Conservation (phyloP, 768 basidiomycete species). For the Serendipita vermifera region DNA sequence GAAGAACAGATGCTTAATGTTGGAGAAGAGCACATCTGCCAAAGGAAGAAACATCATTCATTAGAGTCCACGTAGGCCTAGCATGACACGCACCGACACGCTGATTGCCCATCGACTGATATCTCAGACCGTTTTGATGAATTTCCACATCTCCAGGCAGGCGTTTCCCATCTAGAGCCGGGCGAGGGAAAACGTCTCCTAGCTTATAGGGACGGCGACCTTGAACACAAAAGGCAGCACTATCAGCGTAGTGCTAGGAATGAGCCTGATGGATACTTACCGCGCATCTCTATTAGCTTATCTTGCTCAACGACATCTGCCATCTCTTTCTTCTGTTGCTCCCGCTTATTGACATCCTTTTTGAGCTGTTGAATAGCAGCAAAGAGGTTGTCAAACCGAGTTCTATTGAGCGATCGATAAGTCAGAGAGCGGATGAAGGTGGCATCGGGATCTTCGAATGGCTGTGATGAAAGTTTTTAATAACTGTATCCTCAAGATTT, state of each 20-base stretch:
- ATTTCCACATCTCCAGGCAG: conserved; percentile 97
- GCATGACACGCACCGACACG: conserved; percentile 58
- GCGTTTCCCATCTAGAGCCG: conserved; percentile 88
- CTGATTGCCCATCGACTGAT: conserved; percentile 77
- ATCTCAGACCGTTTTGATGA: conserved; percentile 92
- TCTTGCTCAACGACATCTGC: conserved; percentile 97
- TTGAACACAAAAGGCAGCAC: conserved; percentile 6
- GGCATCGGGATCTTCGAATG: conserved; percentile 91
- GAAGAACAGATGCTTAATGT: conserved; percentile 98
- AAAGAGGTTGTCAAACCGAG: conserved; percentile 77
- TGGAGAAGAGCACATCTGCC: conserved; percentile 84
- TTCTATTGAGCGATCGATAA: conserved; percentile 79
- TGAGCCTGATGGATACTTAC: conserved; percentile 26
- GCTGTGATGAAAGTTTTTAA: conserved; percentile 31
- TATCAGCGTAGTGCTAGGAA: background rate
- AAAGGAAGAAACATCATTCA: background rate
- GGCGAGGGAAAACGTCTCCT: conserved; percentile 85
- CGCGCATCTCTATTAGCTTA: conserved; percentile 75
- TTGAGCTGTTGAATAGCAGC: conserved; percentile 92
- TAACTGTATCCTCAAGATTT: background rate
- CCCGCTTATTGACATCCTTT: conserved; percentile 93
- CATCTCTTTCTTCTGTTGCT: conserved; percentile 96
- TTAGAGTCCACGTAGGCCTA: conserved; percentile 9
- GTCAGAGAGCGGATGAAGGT: conserved; percentile 93
- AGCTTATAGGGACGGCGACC: conserved; percentile 66